These are phyloP conservation scores for Salvia splendens DNA, from an alignment of 257 asterid species.

Conservation along the genomic window DNA sequence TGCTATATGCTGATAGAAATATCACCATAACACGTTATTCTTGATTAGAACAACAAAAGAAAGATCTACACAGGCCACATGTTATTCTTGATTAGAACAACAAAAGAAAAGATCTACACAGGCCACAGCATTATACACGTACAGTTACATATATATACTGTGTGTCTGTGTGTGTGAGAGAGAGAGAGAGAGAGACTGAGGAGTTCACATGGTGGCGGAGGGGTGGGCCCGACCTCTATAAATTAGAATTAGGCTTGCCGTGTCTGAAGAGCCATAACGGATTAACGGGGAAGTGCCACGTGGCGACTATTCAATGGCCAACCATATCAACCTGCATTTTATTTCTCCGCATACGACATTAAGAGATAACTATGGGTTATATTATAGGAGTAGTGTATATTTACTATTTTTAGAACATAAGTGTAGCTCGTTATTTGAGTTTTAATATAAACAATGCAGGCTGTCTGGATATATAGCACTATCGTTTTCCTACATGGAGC, in stretches of 20 bases:
- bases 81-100: constrained; percentile 21
- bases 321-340: no score
- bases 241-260: not conserved
- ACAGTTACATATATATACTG: no score
- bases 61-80: not conserved
- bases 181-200: not conserved
- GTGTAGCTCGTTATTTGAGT: no score
- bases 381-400: no score
- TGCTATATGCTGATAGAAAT: no score
- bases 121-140: not conserved
- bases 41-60: constrained; percentile 22
- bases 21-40: not conserved
- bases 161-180: not conserved
- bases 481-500: no score
- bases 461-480: no score
- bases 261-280: constrained; percentile 35
- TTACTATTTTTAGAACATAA: no score
- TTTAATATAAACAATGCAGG: no score
- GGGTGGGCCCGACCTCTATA: constrained; percentile 29
- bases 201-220: constrained; percentile 34
- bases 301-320: not conserved
- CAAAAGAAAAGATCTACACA: not conserved
- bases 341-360: no score
- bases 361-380: no score
- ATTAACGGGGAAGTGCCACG: constrained; percentile 36